Evolutionary conservation across 176 grass and related monocot species (phyloP).

Genomic region (Musa troglodytarum): DNA sequence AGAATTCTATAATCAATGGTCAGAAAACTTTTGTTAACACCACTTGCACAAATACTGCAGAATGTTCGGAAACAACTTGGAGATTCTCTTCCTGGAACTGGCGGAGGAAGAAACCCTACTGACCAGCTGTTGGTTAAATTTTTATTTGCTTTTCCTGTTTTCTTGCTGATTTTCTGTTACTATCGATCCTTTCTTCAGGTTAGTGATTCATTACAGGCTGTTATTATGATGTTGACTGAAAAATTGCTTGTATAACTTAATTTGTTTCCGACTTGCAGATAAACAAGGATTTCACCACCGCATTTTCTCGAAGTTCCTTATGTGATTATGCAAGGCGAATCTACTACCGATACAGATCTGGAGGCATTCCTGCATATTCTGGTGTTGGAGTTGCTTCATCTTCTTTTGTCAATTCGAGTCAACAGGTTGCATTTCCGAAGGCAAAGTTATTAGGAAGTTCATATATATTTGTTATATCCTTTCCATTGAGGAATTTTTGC

Average conservation of each 20-base stretch:
- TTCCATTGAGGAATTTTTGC: not conserved
- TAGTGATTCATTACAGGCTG: slow-evolving; percentile 11
- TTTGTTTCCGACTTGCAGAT: slow-evolving; percentile 37
- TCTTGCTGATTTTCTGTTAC: slow-evolving; percentile 59
- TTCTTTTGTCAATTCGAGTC: slow-evolving; percentile 53
- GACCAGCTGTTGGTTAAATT: slow-evolving; percentile 54
- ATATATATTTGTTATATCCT: not conserved
- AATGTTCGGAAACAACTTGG: slow-evolving; percentile 64
- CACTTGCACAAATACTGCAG: slow-evolving; percentile 25
- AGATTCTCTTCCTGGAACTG: slow-evolving; percentile 76
- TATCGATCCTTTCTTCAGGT: slow-evolving; percentile 72
- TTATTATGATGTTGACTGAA: slow-evolving; percentile 10
- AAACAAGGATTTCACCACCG: slow-evolving; percentile 41
- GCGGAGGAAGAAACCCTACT: slow-evolving; percentile 57
- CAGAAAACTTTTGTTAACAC: slow-evolving; percentile 12
- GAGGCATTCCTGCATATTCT: slow-evolving; percentile 66
- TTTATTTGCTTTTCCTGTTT: slow-evolving; percentile 67
- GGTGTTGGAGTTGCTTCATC: slow-evolving; percentile 57
- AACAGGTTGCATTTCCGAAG: slow-evolving; percentile 39
- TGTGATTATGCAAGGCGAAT: slow-evolving; percentile 40
- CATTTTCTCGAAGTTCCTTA: slow-evolving; percentile 21
- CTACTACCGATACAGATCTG: slow-evolving; percentile 61
- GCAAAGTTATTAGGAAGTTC: not conserved
- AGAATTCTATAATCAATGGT: not conserved
- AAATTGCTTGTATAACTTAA: not conserved